A percentile compares a stretch with the other conserved stretches of the same genome.
These are phyloP conservation scores for Populus davidiana DNA, from an alignment of 345 rosid species.

Conservation along the genomic window DNA sequence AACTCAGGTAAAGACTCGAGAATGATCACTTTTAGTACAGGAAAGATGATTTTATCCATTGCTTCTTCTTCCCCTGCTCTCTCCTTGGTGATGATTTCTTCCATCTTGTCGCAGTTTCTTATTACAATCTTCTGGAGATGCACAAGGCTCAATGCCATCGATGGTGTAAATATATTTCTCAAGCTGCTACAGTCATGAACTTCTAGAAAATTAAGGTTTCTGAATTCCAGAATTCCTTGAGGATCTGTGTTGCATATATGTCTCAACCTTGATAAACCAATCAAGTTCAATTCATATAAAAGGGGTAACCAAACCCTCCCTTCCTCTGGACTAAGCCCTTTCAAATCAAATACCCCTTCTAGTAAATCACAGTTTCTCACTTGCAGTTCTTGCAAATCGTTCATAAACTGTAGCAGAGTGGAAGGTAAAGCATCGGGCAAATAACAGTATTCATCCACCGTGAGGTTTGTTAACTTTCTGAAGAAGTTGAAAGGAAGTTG, in stretches of 20 bases:
- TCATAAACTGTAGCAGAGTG: slow-evolving; percentile 1
- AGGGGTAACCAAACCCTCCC: too few species aligned
- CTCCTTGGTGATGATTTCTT: not conserved
- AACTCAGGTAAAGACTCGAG: slow-evolving; percentile 1
- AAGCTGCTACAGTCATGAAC: slow-evolving; percentile 7
- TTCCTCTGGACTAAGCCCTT: not conserved
- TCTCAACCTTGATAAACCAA: slow-evolving; percentile 1
- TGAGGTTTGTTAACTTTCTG: not conserved
- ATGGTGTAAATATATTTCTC: slow-evolving; percentile 4
- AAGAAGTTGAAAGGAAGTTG: not conserved
- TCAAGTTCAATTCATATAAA: too few species aligned
- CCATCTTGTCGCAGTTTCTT: not conserved
- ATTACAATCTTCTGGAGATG: not conserved
- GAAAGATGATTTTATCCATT: not conserved
- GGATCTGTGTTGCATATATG: not conserved
- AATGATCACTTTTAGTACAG: not conserved
- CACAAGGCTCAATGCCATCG: not conserved
- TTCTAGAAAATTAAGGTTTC: not conserved
- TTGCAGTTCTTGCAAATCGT: not conserved
- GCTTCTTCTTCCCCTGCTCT: not conserved
- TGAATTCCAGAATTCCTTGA: slow-evolving; percentile 1
- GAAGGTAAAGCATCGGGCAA: not conserved
- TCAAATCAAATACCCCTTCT: not conserved
- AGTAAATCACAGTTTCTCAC: slow-evolving; percentile 5
- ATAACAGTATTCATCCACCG: not conserved